Evolutionary conservation across 306 rosid species (phyloP), one percentile per base, ranked within the genome.

Genomic region (Acacia melanoxylon): DNA sequence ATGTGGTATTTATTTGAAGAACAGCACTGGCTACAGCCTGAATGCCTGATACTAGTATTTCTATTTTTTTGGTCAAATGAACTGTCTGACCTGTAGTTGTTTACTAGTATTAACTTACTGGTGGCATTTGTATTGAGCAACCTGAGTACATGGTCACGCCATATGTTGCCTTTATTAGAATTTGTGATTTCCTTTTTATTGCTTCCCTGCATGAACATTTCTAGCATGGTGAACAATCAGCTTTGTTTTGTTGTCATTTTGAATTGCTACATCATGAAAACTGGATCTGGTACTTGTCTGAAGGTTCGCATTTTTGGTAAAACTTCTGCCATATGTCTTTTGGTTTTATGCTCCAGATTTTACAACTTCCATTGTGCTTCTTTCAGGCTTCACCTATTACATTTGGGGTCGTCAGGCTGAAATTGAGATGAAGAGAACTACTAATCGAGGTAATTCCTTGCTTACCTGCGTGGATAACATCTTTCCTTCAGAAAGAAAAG

Each of bases 301-400:
- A 40, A 68, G 16, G 22, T 35, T 67, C 41, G 5, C 41, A 8
- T 54, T 35, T 46, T 67, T 80, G 42, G 22, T 59, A 24, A 66
- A 76, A 62, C 45, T 81, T 58, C 22, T 7, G 19, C 68, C n/a
- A 7, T 70, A 20, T 51, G 62, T 24, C 54, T 11, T 45, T 35
- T 29, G 25, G 15, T 56, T 35, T 79, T n/a, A 68, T 58, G 56
- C 67, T 41, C 16, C 71, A 29, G 35, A 45, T 45, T 68, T 74
- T 49, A 15, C 11, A 58, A 78, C 25, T 74, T 59, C 68, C 68
- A 17, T 27, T 12, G 35, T 62, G 40, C 14, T 29, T 77, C 68
- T 87, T 51, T 84, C 91, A 92, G 97, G 94, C 93, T 68, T 90
- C 97, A 54, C 93, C 94, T 7, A 69, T 92, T 78, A 51, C 33